Percentiles rank a stretch among this genome's conserved stretches.
Conservation (phyloP, 139 green algal genomes). For the Deuterostichococcus epilithicus region DNA sequence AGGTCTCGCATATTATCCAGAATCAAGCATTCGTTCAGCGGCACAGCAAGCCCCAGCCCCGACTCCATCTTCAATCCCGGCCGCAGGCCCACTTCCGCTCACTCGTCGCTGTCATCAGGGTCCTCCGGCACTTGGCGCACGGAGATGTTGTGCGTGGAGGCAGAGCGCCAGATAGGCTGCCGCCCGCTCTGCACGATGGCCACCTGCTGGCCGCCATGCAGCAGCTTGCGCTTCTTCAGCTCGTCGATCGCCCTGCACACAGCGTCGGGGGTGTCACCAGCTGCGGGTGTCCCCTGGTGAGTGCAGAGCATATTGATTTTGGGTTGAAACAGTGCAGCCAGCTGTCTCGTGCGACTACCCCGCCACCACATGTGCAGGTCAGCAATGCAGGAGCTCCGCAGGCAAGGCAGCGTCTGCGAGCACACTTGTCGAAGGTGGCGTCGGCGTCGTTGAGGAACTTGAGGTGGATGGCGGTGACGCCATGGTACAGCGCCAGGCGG, state of each 20-base stretch:
- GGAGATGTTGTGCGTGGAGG: slow-evolving; percentile 76
- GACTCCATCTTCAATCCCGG: no score
- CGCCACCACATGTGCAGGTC: background rate
- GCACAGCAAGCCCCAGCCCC: no score
- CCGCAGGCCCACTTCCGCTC: no score
- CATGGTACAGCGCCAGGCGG: slow-evolving; percentile 79
- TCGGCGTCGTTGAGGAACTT: slow-evolving; percentile 50
- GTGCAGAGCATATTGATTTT: no score
- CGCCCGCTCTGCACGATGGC: slow-evolving; percentile 77
- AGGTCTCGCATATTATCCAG: no score
- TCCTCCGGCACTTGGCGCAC: slow-evolving; percentile 33
- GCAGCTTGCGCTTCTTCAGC: slow-evolving; percentile 54
- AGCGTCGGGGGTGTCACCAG: no score
- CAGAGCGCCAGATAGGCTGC: slow-evolving; percentile 73
- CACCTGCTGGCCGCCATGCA: slow-evolving; percentile 63
- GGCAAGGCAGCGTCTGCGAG: background rate
- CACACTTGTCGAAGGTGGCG: slow-evolving; percentile 57
- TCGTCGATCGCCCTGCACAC: slow-evolving; percentile 42
- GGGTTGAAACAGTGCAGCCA: no score
- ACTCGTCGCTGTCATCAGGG: background rate
- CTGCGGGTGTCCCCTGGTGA: no score
- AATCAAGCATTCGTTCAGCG: no score
- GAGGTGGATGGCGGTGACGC: slow-evolving; percentile 58
- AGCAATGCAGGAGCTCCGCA: slow-evolving; percentile 10
- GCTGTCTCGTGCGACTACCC: no score